phyloP scores from a whole-genome alignment of 768 basidiomycete genomes.

The Hypholoma sublateritium region DNA sequence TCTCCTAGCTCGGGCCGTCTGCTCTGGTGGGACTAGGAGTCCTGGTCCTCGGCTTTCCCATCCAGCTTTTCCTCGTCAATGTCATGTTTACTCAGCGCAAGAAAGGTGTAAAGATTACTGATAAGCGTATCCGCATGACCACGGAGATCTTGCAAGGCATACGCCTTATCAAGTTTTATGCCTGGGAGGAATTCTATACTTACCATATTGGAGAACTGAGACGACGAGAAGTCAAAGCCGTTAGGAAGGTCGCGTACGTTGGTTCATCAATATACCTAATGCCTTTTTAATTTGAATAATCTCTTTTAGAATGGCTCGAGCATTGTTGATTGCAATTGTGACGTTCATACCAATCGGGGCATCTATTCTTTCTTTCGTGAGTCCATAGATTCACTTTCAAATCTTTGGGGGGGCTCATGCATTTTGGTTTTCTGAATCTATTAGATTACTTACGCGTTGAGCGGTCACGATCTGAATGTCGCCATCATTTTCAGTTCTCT shows the following conservation, averaged over 20 bases:
- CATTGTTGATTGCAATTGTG: slow-evolving; percentile 41
- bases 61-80: slow-evolving; percentile 52
- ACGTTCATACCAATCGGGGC: slow-evolving; percentile 53
- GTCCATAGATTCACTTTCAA: slow-evolving; percentile 17
- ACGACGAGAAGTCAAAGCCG: slow-evolving; percentile 36
- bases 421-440: background rate
- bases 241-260: slow-evolving; percentile 39
- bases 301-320: slow-evolving; percentile 31
- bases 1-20: slow-evolving; percentile 58
- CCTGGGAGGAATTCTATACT: slow-evolving; percentile 55
- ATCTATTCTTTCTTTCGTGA: slow-evolving; percentile 51
- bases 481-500: slow-evolving; percentile 58
- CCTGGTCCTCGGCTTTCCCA: slow-evolving; percentile 56
- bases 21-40: slow-evolving; percentile 66
- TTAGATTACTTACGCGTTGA: slow-evolving; percentile 64
- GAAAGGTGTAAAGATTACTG: slow-evolving; percentile 64
- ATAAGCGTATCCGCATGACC: slow-evolving; percentile 61
- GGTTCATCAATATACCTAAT: background rate
- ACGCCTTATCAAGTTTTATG: slow-evolving; percentile 63
- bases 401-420: too few species aligned
- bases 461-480: slow-evolving; percentile 52
- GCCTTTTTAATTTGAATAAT: background rate
- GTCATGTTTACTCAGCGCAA: slow-evolving; percentile 55
- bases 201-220: slow-evolving; percentile 42
- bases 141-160: slow-evolving; percentile 72